Conservation (phyloP, 2,329 filamentous ascomycete genomes). For the Plectosphaerella plurivora region DNA sequence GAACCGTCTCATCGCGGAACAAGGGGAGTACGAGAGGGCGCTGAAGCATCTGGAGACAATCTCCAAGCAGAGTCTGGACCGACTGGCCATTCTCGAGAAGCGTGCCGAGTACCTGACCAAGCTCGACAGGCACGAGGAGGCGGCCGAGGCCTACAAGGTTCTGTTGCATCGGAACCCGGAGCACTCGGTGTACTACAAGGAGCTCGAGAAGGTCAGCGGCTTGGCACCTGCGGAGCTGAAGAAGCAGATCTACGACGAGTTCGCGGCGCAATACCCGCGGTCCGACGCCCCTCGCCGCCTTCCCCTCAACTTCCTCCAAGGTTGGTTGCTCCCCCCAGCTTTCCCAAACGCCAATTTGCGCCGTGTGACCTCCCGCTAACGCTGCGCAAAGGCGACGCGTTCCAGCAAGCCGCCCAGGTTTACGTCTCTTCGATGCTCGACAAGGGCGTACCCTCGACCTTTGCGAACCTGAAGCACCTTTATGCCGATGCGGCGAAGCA, state of each 20-base stretch:
- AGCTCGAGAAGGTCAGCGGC: constrained; percentile 64
- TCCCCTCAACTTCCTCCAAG: constrained; percentile 83
- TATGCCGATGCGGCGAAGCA: constrained; percentile 78
- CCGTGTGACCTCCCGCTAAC: constrained; percentile 12
- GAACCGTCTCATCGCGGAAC: constrained; percentile 88
- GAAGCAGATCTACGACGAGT: constrained; percentile 70
- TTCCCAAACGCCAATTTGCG: not conserved
- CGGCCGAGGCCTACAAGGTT: constrained; percentile 73
- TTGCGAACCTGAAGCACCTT: constrained; percentile 92
- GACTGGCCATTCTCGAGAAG: constrained; percentile 78
- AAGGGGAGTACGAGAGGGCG: constrained; percentile 76
- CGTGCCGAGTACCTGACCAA: constrained; percentile 79
- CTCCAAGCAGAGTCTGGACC: constrained; percentile 75
- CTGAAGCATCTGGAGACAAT: constrained; percentile 79
- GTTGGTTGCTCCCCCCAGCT: constrained; percentile 30
- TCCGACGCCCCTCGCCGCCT: constrained; percentile 82
- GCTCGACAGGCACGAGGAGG: constrained; percentile 73
- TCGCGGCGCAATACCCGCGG: constrained; percentile 74
- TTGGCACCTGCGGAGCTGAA: constrained; percentile 53
- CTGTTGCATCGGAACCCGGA: constrained; percentile 86
- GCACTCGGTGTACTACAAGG: constrained; percentile 77
- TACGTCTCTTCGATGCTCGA: constrained; percentile 84
- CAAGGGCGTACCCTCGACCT: constrained; percentile 92
- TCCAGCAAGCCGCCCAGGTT: constrained; percentile 68
- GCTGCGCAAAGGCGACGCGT: constrained; percentile 61